phyloP scores from a whole-genome alignment of 1,284 basidiomycete genomes.

The Rhodotorula sp. region DNA sequence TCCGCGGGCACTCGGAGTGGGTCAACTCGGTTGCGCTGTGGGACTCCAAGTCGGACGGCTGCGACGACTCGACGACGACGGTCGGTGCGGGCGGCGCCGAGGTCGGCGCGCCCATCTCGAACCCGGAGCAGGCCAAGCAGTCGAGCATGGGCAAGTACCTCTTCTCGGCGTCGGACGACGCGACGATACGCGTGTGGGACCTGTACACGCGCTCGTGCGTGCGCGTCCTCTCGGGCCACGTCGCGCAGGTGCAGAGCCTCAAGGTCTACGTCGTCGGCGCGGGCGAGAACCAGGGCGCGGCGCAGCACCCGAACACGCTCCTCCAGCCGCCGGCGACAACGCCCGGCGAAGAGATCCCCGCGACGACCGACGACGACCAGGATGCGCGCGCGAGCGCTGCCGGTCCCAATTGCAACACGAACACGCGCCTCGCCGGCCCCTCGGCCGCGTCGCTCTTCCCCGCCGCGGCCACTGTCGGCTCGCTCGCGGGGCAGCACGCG shows the following conservation, averaged over 20 bases:
- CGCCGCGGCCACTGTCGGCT: neutral
- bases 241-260: slow-evolving; percentile 92
- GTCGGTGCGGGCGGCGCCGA: slow-evolving; percentile 18
- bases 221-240: slow-evolving; percentile 82
- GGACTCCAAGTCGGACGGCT: slow-evolving; percentile 50
- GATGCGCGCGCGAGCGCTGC: neutral
- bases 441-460: neutral
- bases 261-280: slow-evolving; percentile 53
- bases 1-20: slow-evolving; percentile 94
- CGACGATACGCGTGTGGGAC: slow-evolving; percentile 93
- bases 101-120: slow-evolving; percentile 36
- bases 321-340: slow-evolving; percentile 23
- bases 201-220: slow-evolving; percentile 77
- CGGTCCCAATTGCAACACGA: slow-evolving; percentile 4
- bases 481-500: neutral
- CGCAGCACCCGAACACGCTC: slow-evolving; percentile 4
- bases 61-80: slow-evolving; percentile 48
- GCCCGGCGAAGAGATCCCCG: slow-evolving; percentile 3
- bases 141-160: slow-evolving; percentile 67
- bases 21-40: slow-evolving; percentile 93
- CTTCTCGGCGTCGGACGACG: slow-evolving; percentile 95
- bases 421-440: neutral
- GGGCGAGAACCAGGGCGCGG: slow-evolving; percentile 18
- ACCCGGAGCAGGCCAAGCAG: slow-evolving; percentile 38
- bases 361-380: neutral